phyloP scores from a whole-genome alignment of 2,329 filamentous ascomycete species.

The Mollisia scopiformis region DNA sequence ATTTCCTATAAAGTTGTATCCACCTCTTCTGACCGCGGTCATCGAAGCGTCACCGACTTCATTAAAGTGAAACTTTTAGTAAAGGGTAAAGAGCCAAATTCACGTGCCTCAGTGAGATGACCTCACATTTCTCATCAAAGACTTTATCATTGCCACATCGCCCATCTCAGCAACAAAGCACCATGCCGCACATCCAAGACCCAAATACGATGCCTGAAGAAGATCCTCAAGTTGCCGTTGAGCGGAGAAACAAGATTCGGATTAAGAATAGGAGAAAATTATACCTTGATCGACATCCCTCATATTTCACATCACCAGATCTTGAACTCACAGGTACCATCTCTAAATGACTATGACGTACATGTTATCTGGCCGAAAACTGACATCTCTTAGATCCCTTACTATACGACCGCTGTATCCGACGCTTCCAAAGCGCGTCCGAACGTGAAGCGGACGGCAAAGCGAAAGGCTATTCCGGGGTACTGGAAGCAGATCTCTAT shows the following conservation, averaged over 20 bases:
- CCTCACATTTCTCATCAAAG: neutral
- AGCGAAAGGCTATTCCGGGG: constrained; percentile 39
- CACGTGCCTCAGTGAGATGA: neutral
- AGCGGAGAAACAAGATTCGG: constrained; percentile 29
- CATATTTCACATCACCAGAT: constrained; percentile 38
- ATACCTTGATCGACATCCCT: constrained; percentile 38
- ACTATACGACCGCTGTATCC: constrained; percentile 38
- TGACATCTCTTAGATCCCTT: constrained; percentile 35
- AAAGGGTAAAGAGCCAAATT: too few relatives aligned
- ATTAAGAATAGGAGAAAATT: constrained; percentile 38
- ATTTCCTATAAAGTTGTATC: too few relatives aligned
- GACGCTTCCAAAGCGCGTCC: constrained; percentile 36
- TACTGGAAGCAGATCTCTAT: constrained; percentile 40
- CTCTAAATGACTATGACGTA: neutral
- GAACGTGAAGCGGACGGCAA: constrained; percentile 39
- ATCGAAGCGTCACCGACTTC: neutral
- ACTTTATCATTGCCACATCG: constrained; percentile 4
- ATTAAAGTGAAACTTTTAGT: too few relatives aligned
- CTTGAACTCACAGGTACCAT: constrained; percentile 37
- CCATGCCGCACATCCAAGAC: constrained; percentile 33
- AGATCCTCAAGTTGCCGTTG: constrained; percentile 11
- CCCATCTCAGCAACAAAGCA: constrained; percentile 9
- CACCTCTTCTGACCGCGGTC: too few relatives aligned
- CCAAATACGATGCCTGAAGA: constrained; percentile 6
- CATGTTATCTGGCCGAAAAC: neutral